Percentiles rank a stretch among this genome's conserved stretches.
These are phyloP conservation scores for Candida berthetii DNA, from an alignment of 805 yeast species.

Conservation along the genomic window DNA sequence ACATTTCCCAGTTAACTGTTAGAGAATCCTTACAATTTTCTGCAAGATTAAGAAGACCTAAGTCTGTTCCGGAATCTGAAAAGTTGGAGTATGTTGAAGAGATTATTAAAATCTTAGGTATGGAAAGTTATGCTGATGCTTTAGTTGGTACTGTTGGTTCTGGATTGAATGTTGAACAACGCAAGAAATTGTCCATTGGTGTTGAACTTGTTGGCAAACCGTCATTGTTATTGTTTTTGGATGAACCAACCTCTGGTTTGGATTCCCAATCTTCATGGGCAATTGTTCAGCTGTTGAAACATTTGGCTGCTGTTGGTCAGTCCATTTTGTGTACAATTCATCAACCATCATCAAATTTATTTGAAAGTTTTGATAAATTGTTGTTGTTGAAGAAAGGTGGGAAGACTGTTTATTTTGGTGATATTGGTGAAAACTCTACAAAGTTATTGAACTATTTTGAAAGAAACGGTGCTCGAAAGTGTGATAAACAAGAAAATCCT, in stretches of 20 bases:
- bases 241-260: conserved; percentile 57
- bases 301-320: conserved; percentile 45
- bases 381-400: conserved; percentile 66
- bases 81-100: conserved; percentile 47
- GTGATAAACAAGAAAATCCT: conserved; percentile 52
- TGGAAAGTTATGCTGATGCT: conserved; percentile 49
- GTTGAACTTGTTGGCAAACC: conserved; percentile 53
- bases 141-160: conserved; percentile 36
- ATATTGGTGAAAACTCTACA: conserved; percentile 53
- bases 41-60: conserved; percentile 42
- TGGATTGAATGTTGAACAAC: conserved; percentile 50
- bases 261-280: conserved; percentile 59
- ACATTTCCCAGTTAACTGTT: conserved; percentile 43
- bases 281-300: conserved; percentile 43
- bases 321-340: conserved; percentile 61
- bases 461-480: conserved; percentile 55
- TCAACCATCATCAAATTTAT: conserved; percentile 58
- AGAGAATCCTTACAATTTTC: conserved; percentile 47
- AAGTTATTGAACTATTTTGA: conserved; percentile 38
- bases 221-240: conserved; percentile 44
- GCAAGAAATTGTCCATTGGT: conserved; percentile 48
- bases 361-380: conserved; percentile 54
- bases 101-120: conserved; percentile 42
- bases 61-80: conserved; percentile 31
- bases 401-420: conserved; percentile 67